Evolutionary conservation across 164 flowering plant genomes (phyloP), one percentile per base, ranked within the genome.

Genomic region (Vitis riparia): DNA sequence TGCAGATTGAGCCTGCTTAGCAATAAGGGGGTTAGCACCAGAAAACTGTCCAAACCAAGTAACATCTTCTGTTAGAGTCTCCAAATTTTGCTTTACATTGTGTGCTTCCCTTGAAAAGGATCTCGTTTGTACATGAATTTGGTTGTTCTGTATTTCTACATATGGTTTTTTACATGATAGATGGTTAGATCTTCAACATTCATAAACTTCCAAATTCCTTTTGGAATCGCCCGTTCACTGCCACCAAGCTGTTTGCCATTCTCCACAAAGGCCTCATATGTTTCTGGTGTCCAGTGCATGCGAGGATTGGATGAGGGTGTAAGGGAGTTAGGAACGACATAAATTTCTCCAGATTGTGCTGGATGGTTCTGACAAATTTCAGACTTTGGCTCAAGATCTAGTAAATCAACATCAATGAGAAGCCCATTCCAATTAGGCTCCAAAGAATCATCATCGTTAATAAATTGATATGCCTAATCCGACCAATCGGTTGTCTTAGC

Each of bases 161-260:
- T 78, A 77, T 90, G 95, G 76, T 92, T 90, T 80, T 90, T 90
- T 13, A 90, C 92, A 69, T 90, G 95, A 79, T 90, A 90, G 61
- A 90, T 90, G 15, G 92, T 90, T 65, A 90, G 65, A 51, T 90
- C 84, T 79, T 84, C 86, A 27, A 84, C 85, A 71, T 90, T 90
- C 92, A 90, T 90, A 63, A 80, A 86, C 82, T 86, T 90, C 59
- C 85, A 75, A 23, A 90, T 84, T 56, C 88, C 92, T 65, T 88
- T 90, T 6, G 92, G 95, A 51, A 92, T 90, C 75, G 95, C 95
- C 66, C 93, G 75, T 70, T 89, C 93, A 82, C 89, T 73, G 50
- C 93, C 93, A 72, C 91, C 93, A 76, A 89, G 91, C 62, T 79
- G 73, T 68, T 81, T 81, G 61, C 84, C 85, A 65, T 89, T 89